Conservation (phyloP, 1,139 yeast genomes). For the Suhomyces choctaworum region DNA sequence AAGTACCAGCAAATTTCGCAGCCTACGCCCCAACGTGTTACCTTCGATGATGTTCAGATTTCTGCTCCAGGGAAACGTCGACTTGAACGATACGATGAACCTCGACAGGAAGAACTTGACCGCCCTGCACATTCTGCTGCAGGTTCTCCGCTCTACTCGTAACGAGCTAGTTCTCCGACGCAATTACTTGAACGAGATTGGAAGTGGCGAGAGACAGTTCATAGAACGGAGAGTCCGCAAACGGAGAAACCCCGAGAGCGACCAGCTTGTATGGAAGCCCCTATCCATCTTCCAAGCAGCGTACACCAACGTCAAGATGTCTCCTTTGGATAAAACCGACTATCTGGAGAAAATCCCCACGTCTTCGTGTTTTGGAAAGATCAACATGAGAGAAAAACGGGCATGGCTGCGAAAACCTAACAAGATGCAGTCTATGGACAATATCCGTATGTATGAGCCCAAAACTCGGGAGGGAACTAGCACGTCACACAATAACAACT, state of each 20-base stretch:
- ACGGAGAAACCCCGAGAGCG: slow-evolving; percentile 24
- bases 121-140: slow-evolving; percentile 8
- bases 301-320: slow-evolving; percentile 32
- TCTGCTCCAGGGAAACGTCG: background rate
- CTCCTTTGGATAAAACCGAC: slow-evolving; percentile 24
- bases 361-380: slow-evolving; percentile 39
- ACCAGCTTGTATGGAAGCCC: slow-evolving; percentile 36
- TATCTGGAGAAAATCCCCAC: slow-evolving; percentile 28
- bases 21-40: too few relatives aligned
- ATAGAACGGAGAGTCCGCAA: slow-evolving; percentile 10
- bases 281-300: slow-evolving; percentile 37
- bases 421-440: too few relatives aligned
- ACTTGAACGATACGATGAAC: background rate
- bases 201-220: background rate
- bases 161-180: slow-evolving; percentile 16
- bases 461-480: too few relatives aligned
- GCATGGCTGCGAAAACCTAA: slow-evolving; percentile 36
- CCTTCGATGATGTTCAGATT: too few relatives aligned
- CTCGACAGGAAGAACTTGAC: slow-evolving; percentile 4
- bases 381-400: slow-evolving; percentile 39
- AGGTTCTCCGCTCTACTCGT: slow-evolving; percentile 9
- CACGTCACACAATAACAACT: too few relatives aligned
- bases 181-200: slow-evolving; percentile 8
- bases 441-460: too few relatives aligned
- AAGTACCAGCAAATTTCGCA: too few relatives aligned